Conservation (phyloP, 1,139 yeast species). For the Saccharomyces hybrid region DNA sequence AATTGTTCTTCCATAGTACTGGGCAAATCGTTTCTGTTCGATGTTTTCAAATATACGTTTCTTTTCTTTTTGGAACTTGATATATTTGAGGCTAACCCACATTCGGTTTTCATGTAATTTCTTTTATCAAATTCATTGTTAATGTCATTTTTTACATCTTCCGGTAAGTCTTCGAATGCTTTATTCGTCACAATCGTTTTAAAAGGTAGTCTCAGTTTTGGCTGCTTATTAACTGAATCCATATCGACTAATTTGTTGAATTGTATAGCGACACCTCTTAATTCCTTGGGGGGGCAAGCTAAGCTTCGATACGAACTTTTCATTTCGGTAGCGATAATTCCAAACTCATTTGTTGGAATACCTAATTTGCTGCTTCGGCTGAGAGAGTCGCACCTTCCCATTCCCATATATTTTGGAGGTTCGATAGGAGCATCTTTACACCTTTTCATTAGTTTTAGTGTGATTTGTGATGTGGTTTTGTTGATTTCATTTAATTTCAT, state of each 20-base stretch:
- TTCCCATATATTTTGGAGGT: slow-evolving; percentile 75
- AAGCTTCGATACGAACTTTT: slow-evolving; percentile 50
- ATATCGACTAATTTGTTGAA: slow-evolving; percentile 42
- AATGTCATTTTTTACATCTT: slow-evolving; percentile 10
- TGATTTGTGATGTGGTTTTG: slow-evolving; percentile 49
- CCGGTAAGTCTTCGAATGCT: slow-evolving; percentile 10
- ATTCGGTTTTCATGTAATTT: slow-evolving; percentile 5
- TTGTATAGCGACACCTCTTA: slow-evolving; percentile 73
- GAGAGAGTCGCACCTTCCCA: slow-evolving; percentile 66
- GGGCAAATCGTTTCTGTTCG: slow-evolving; percentile 3
- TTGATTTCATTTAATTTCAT: slow-evolving; percentile 43
- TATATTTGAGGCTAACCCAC: background rate
- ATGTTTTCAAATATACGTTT: background rate
- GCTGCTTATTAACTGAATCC: slow-evolving; percentile 11
- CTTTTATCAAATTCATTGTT: slow-evolving; percentile 11
- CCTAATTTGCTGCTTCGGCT: slow-evolving; percentile 59
- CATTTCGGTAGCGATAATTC: slow-evolving; percentile 53
- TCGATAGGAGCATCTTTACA: slow-evolving; percentile 59
- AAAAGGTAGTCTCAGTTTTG: slow-evolving; percentile 12
- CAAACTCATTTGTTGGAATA: slow-evolving; percentile 53
- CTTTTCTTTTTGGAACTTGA: background rate
- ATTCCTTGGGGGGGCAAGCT: slow-evolving; percentile 55
- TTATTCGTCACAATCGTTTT: slow-evolving; percentile 7
- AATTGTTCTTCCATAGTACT: slow-evolving; percentile 22
- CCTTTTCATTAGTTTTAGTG: slow-evolving; percentile 59